These are phyloP conservation scores for Xylariaceae sp. DNA, from an alignment of 2,329 filamentous ascomycete species.

Conservation along the genomic window DNA sequence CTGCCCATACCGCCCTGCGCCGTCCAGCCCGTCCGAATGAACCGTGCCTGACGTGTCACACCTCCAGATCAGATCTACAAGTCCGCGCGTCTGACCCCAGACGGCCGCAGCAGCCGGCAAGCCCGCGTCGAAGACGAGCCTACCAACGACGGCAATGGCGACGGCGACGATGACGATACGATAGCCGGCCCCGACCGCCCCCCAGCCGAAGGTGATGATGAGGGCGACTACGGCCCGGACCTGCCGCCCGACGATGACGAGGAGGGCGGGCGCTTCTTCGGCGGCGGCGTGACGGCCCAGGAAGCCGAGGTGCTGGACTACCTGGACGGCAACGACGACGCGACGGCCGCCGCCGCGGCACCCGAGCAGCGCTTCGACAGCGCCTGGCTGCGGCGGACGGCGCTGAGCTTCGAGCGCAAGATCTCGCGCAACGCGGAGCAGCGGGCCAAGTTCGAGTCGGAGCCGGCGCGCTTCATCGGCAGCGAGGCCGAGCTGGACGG, in stretches of 20 bases:
- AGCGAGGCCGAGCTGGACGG: slow-evolving; percentile 78
- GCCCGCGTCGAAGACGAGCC: slow-evolving; percentile 36
- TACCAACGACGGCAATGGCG: slow-evolving; percentile 34
- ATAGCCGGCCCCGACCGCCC: slow-evolving; percentile 45
- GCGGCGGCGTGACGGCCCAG: slow-evolving; percentile 75
- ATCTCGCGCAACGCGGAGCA: slow-evolving; percentile 88
- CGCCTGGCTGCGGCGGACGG: slow-evolving; percentile 74
- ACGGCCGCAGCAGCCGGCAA: slow-evolving; percentile 35
- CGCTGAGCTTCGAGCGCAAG: slow-evolving; percentile 79
- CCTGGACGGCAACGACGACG: slow-evolving; percentile 51
- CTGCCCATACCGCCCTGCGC: not conserved
- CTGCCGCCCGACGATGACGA: slow-evolving; percentile 49
- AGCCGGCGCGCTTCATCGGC: slow-evolving; percentile 24
- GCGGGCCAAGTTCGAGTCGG: slow-evolving; percentile 46
- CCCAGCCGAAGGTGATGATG: slow-evolving; percentile 37
- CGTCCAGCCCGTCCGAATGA: no score
- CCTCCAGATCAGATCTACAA: slow-evolving; percentile 55
- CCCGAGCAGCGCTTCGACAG: slow-evolving; percentile 76
- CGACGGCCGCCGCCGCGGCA: slow-evolving; percentile 25
- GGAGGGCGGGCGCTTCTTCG: slow-evolving; percentile 93
- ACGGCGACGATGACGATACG: slow-evolving; percentile 38
- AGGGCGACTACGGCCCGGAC: slow-evolving; percentile 23
- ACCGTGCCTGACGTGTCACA: no score
- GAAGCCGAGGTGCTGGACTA: slow-evolving; percentile 83
- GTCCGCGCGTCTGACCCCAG: slow-evolving; percentile 48